Conservation (phyloP, 2,329 filamentous ascomycete genomes). For the Trichophyton mentagrophytes region DNA sequence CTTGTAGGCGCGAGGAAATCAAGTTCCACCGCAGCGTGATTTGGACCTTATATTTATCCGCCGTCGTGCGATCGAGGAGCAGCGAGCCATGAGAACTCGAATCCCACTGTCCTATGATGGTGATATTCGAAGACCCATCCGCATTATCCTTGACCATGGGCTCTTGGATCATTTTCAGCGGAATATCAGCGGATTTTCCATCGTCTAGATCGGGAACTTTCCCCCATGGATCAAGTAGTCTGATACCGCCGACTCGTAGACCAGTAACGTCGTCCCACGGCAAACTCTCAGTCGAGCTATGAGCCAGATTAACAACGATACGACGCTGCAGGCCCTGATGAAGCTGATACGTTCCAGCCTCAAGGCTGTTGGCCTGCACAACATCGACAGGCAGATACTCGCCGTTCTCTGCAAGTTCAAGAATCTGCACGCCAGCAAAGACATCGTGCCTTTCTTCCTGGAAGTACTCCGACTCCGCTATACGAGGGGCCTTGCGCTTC, state of each 20-base stretch:
- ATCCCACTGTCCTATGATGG: conserved; percentile 88
- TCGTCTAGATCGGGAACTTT: conserved; percentile 65
- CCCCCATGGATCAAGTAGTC: conserved; percentile 70
- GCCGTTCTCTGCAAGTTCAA: conserved; percentile 83
- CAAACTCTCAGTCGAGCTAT: conserved; percentile 75
- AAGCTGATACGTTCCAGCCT: conserved; percentile 83
- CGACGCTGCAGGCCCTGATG: conserved; percentile 89
- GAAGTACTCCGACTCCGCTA: conserved; percentile 85
- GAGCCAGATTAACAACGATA: conserved; percentile 75
- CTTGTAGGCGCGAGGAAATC: conserved; percentile 66
- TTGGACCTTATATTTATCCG: conserved; percentile 86
- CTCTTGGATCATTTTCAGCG: conserved; percentile 61
- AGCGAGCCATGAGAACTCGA: conserved; percentile 83
- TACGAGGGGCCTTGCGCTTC: conserved; percentile 50
- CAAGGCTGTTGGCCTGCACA: conserved; percentile 68
- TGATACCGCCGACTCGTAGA: conserved; percentile 67
- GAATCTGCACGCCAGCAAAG: conserved; percentile 72
- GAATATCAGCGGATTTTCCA: conserved; percentile 57
- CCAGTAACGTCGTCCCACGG: conserved; percentile 76
- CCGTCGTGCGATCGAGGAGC: conserved; percentile 83
- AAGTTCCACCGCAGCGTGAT: conserved; percentile 81
- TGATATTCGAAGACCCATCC: conserved; percentile 80
- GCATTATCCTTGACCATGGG: conserved; percentile 73
- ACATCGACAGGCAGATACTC: conserved; percentile 90
- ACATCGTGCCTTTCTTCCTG: conserved; percentile 90